Base-by-base conservation (phyloP, 129 eudicot genomes). In the Tanacetum coccineum region DNA sequence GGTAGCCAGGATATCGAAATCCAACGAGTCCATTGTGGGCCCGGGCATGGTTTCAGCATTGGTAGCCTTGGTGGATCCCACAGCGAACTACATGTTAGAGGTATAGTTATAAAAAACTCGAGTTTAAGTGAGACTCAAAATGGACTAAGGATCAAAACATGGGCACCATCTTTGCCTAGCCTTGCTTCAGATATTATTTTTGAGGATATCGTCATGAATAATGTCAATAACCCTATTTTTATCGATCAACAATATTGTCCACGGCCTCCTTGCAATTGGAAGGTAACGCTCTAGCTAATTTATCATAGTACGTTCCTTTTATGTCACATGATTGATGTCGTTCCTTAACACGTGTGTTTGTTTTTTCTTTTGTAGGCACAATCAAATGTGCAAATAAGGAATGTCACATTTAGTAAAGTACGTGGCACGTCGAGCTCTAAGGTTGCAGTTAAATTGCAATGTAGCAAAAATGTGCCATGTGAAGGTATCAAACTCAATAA, bases 211-310 rank as follows among this genome's bases (percentile, higher is more conserved):
- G 1, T 19, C 25, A 89, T 89, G 95, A 44, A 53, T 9, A 54
- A 83, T 22, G 96, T 86, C 20, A 36, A 47, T n/a, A 89, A 86
- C 50, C 96, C 95, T 10, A 83, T 89, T 13, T 53, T 89, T 15
- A 83, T 89, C 18, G 96, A 86, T 70, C 96, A 89, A 62, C 81
- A 75, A 9, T 89, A 89, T 51, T 89, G 96, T 52, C 96, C 95
- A 7, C 39, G 7, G 0, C 53, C 58, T 30, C 59, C 71, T 18
- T 85, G 91, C 70, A 28, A 64, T n/a, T 30, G 13, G 11, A 15
- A 66, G 82, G 95, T 87, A 79, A 70, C 22, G 4, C 6, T 0
- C 12, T 22, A 22, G 2, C 25, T 22, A 2, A 22, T 22, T 22
- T 22, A 22, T 22, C 25, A 22, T 22, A 22, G 25, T 22, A 22